A percentile compares a stretch with the other conserved stretches of the same genome.
Conservation (phyloP, 768 basidiomycete species). For the Tulasnella sp. region DNA sequence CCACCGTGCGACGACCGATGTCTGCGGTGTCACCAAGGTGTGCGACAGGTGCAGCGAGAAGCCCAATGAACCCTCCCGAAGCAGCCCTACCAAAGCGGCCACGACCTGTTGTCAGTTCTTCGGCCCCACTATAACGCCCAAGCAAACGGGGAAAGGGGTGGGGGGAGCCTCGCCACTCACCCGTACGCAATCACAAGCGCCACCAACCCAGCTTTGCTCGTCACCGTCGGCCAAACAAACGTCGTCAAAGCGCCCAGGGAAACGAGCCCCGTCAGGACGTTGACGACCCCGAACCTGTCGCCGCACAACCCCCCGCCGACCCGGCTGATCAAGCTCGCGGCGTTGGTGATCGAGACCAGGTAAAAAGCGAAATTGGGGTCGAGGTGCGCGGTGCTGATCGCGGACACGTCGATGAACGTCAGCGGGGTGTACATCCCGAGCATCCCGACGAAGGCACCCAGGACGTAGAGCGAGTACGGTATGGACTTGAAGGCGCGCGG, state of each 20-base stretch:
- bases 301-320: constrained; percentile 40
- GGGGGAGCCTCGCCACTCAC: too few species aligned
- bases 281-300: constrained; percentile 57
- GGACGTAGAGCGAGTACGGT: constrained; percentile 61
- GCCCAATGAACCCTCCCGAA: constrained; percentile 57
- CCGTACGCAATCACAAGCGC: constrained; percentile 66
- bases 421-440: constrained; percentile 51
- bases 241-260: constrained; percentile 61
- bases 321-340: constrained; percentile 41
- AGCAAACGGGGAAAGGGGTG: too few species aligned
- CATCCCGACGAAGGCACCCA: constrained; percentile 59
- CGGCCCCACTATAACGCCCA: too few species aligned
- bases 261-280: constrained; percentile 68
- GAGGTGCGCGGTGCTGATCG: constrained; percentile 21
- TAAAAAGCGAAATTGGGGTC: constrained; percentile 34
- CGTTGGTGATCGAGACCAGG: constrained; percentile 42
- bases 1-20: constrained; percentile 32
- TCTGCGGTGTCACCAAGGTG: constrained; percentile 25
- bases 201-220: constrained; percentile 49
- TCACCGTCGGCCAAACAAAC: constrained; percentile 65
- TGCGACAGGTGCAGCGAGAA: constrained; percentile 33
- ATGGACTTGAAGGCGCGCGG: constrained; percentile 55
- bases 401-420: constrained; percentile 39
- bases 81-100: constrained; percentile 45
- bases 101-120: neutral